Conservation (phyloP, 768 basidiomycete genomes). For the Mycena indigotica region DNA sequence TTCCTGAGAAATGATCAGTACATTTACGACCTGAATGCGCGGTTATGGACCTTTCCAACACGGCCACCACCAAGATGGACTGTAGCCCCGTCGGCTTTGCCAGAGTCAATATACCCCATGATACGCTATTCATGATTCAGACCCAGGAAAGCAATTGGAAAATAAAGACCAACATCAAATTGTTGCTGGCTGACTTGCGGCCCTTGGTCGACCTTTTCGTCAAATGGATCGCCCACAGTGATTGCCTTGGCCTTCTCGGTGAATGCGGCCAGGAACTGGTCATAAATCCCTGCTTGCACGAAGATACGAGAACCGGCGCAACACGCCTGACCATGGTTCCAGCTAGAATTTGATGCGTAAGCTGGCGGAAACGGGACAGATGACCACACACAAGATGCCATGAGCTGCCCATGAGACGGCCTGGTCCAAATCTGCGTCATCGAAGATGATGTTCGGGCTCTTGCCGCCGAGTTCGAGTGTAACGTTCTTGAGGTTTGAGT, state of each 20-base stretch:
- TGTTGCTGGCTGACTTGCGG: conserved; percentile 53
- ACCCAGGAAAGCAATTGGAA: background rate
- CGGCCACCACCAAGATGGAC: conserved; percentile 57
- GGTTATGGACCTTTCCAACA: no score
- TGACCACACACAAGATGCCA: conserved; percentile 61
- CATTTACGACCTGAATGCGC: no score
- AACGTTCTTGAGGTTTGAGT: conserved; percentile 75
- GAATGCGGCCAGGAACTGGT: conserved; percentile 53
- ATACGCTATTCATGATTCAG: conserved; percentile 44
- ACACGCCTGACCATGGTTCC: conserved; percentile 31
- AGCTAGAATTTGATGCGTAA: conserved; percentile 15
- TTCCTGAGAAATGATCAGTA: no score
- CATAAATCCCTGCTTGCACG: conserved; percentile 60
- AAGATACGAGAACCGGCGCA: conserved; percentile 58
- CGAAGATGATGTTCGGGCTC: conserved; percentile 63
- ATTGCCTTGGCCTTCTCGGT: conserved; percentile 33
- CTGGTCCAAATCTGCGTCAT: conserved; percentile 64
- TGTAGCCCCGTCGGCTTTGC: conserved; percentile 60
- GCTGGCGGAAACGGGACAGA: background rate
- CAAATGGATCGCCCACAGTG: conserved; percentile 52
- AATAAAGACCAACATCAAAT: conserved; percentile 38
- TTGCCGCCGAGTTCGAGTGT: conserved; percentile 77
- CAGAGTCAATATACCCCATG: conserved; percentile 62
- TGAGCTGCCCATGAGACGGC: conserved; percentile 66
- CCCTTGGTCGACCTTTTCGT: conserved; percentile 43